A percentile compares a stretch with the other conserved stretches of the same genome.
Conservation (phyloP, 495 filamentous ascomycete genomes). For the Talaromyces wortmannii region DNA sequence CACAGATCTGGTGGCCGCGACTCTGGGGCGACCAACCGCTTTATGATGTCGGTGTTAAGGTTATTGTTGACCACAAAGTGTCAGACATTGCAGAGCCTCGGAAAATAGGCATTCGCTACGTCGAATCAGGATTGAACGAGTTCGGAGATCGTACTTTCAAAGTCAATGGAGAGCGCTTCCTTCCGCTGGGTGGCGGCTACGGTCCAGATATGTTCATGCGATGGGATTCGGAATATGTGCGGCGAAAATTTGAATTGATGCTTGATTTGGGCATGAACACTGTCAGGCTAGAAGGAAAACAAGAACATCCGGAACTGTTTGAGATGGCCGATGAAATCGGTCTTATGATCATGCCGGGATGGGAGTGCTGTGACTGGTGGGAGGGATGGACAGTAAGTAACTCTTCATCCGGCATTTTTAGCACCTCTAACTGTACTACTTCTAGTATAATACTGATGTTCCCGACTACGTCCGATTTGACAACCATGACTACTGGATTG, state of each 20-base stretch:
- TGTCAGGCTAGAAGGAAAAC: constrained; percentile 57
- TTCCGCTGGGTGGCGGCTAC: constrained; percentile 54
- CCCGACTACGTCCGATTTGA: constrained; percentile 39
- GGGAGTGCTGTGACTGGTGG: constrained; percentile 69
- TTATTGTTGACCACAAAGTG: constrained; percentile 18
- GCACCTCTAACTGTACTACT: not conserved
- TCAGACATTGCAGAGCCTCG: constrained; percentile 34
- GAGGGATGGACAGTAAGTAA: constrained; percentile 46
- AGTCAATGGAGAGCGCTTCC: constrained; percentile 51
- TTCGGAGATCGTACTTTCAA: constrained; percentile 48
- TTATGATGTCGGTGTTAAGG: constrained; percentile 46
- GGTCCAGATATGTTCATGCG: constrained; percentile 56
- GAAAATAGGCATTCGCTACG: constrained; percentile 49
- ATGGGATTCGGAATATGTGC: constrained; percentile 36
- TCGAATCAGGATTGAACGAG: constrained; percentile 41
- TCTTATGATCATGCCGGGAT: constrained; percentile 56
- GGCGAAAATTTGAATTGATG: constrained; percentile 38
- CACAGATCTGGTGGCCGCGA: constrained; percentile 73
- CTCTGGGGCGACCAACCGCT: constrained; percentile 68
- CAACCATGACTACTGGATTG: constrained; percentile 45
- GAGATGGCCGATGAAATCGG: constrained; percentile 51
- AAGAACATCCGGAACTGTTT: constrained; percentile 55
- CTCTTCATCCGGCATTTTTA: not conserved
- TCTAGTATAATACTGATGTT: constrained; percentile 45
- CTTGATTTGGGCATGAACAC: constrained; percentile 58